A percentile compares a stretch with the other conserved stretches of the same genome.
phyloP scores from a whole-genome alignment of 73 alveolate genomes.

The Tetrahymena borealis region DNA sequence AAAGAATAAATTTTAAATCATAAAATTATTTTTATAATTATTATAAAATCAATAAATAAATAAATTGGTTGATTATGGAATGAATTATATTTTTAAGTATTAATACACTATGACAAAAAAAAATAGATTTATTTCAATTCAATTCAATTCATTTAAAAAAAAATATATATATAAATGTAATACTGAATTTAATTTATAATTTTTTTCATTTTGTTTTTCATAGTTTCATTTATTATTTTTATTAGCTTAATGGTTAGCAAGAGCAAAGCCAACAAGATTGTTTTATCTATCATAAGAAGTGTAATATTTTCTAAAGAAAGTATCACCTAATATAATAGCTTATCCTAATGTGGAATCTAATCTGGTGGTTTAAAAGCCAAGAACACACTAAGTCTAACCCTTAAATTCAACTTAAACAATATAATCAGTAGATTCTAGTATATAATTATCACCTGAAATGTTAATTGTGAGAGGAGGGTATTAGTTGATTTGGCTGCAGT shows the following conservation, averaged over 20 bases:
- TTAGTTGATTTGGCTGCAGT: conserved; percentile 24
- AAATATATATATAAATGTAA: too few relatives aligned
- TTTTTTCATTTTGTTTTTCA: too few relatives aligned
- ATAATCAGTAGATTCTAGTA: conserved; percentile 41
- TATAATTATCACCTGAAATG: conserved; percentile 52
- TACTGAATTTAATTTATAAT: too few relatives aligned
- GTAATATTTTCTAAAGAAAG: neutral
- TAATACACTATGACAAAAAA: too few relatives aligned
- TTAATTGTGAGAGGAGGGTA: conserved; percentile 47
- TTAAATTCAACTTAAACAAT: conserved; percentile 39
- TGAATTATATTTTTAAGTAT: too few relatives aligned
- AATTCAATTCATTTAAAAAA: too few relatives aligned
- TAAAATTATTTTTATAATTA: too few relatives aligned
- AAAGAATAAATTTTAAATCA: too few relatives aligned
- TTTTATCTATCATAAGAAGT: neutral
- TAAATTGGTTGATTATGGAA: too few relatives aligned
- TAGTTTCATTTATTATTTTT: neutral
- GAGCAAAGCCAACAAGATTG: neutral
- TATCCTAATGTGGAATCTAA: neutral
- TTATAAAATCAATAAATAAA: too few relatives aligned
- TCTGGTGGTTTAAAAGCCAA: neutral
- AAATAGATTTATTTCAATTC: too few relatives aligned
- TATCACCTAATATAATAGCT: neutral
- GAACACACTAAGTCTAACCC: conserved; percentile 9
- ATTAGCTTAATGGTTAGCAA: conserved; percentile 41